Evolutionary conservation across 139 green algal genomes (phyloP).

Genomic region (Bryopsis sp.): DNA sequence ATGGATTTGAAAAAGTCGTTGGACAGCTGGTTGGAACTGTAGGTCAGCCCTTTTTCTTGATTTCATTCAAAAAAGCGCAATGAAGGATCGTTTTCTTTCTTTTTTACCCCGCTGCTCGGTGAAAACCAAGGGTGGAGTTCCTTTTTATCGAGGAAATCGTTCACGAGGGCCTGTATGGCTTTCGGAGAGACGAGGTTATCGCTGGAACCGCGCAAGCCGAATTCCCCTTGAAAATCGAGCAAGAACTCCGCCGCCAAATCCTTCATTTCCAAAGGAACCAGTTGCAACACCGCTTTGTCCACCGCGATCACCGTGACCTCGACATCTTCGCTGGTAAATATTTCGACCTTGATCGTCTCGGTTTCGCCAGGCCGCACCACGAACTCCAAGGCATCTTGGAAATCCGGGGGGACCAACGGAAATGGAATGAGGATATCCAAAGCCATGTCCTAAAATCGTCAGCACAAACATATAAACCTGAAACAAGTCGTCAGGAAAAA

Average conservation of each 20-base stretch:
- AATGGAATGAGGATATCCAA: too few species aligned
- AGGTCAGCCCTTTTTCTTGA: too few species aligned
- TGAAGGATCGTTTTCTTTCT: too few species aligned
- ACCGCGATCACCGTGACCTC: conserved; percentile 20
- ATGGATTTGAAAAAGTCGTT: too few species aligned
- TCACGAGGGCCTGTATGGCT: conserved; percentile 9
- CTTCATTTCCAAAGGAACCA: conserved; percentile 3
- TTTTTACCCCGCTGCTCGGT: background rate
- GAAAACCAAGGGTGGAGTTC: conserved; percentile 12
- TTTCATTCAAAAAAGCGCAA: too few species aligned
- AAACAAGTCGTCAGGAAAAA: too few species aligned
- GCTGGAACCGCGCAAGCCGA: background rate
- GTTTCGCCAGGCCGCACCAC: background rate
- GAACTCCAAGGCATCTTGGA: too few species aligned
- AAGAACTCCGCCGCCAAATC: background rate
- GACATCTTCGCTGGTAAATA: background rate
- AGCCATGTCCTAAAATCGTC: too few species aligned
- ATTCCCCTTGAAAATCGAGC: background rate
- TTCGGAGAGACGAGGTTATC: conserved; percentile 1
- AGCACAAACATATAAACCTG: too few species aligned
- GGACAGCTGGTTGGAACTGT: too few species aligned
- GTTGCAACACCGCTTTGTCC: conserved; percentile 21
- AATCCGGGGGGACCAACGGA: too few species aligned
- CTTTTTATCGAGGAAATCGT: background rate
- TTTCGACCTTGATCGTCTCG: background rate